Evolutionary conservation across 2,329 filamentous ascomycete species (phyloP).

Genomic region (Cladosporium sp.): DNA sequence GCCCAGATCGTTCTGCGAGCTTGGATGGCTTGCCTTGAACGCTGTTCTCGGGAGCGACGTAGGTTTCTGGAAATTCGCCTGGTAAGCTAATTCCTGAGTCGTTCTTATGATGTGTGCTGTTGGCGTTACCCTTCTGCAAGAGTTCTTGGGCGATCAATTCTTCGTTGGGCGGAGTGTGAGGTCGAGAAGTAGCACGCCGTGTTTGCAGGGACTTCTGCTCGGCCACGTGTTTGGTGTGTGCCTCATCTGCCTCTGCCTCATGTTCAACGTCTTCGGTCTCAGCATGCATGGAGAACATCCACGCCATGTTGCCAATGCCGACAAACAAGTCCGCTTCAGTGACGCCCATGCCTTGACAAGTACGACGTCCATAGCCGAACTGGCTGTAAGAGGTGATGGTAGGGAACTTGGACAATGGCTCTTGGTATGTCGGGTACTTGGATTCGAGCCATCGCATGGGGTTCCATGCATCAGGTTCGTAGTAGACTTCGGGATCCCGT

Average conservation of each 20-base stretch:
- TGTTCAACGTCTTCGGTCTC: conserved; percentile 13
- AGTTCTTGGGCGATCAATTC: conserved; percentile 5
- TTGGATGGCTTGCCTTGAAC: conserved; percentile 1
- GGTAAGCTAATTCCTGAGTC: conserved; percentile 18
- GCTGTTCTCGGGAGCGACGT: neutral
- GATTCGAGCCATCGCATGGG: conserved; percentile 22
- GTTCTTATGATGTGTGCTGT: conserved; percentile 11
- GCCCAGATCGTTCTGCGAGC: neutral
- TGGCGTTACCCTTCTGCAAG: neutral
- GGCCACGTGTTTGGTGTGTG: neutral
- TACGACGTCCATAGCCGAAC: conserved; percentile 26
- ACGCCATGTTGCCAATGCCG: conserved; percentile 41
- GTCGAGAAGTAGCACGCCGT: neutral
- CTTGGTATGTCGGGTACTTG: conserved; percentile 24
- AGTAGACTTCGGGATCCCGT: conserved; percentile 20
- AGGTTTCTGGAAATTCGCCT: neutral
- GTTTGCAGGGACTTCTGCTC: conserved; percentile 3
- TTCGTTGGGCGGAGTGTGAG: conserved; percentile 2
- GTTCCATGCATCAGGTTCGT: conserved; percentile 21
- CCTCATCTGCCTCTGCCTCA: neutral
- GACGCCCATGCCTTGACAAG: conserved; percentile 26
- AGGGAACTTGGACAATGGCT: conserved; percentile 22
- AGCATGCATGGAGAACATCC: conserved; percentile 40
- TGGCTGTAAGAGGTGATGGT: conserved; percentile 23
- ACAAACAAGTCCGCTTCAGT: conserved; percentile 29